Evolutionary conservation across 306 rosid genomes (phyloP).

Genomic region (Vigna angularis): DNA sequence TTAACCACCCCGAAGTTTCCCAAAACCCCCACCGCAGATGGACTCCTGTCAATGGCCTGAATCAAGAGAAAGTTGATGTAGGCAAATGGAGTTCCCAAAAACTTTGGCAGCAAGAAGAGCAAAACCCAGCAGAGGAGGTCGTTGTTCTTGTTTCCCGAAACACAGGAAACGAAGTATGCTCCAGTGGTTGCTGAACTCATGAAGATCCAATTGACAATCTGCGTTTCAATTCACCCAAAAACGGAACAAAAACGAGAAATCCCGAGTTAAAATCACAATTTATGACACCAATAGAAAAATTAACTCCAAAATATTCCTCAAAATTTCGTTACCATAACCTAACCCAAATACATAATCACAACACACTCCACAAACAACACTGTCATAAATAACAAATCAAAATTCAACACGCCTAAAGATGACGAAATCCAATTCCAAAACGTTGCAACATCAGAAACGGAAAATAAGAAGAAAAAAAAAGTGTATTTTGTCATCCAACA

Average conservation of each 20-base stretch:
- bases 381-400: background rate
- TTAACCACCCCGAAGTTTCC: slow-evolving; percentile 48
- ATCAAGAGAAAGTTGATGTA: slow-evolving; percentile 74
- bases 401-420: slow-evolving; percentile 7
- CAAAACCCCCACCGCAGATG: slow-evolving; percentile 59
- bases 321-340: background rate
- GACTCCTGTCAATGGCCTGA: slow-evolving; percentile 82
- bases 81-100: slow-evolving; percentile 85
- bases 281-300: too few relatives aligned
- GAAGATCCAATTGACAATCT: slow-evolving; percentile 86
- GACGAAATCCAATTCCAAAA: background rate
- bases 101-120: slow-evolving; percentile 82
- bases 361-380: slow-evolving; percentile 3
- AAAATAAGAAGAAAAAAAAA: background rate
- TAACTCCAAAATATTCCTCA: background rate
- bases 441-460: background rate
- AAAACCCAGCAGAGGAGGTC: slow-evolving; percentile 79
- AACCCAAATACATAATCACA: slow-evolving; percentile 9
- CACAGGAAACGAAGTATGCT: slow-evolving; percentile 90
- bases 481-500: background rate
- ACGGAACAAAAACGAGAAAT: slow-evolving; percentile 17
- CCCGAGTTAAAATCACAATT: background rate
- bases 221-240: slow-evolving; percentile 37
- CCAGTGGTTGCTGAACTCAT: slow-evolving; percentile 90
- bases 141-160: slow-evolving; percentile 94